Evolutionary conservation across 164 flowering plant genomes (phyloP), one percentile per base, ranked within the genome.

Genomic region (Piper longum): DNA sequence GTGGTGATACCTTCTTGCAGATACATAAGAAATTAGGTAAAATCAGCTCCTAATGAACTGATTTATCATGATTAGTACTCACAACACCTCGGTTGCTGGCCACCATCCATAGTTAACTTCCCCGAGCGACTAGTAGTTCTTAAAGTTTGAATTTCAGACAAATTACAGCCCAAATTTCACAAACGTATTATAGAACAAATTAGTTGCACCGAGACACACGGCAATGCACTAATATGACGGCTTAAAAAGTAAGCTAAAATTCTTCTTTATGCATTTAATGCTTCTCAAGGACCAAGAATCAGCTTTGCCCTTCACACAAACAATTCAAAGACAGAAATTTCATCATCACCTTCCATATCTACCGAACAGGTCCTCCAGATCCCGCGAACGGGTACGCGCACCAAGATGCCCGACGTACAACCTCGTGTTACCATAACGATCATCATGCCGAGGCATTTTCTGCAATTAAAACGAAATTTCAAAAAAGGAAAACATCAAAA

Each of bases 1-100:
- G 81, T 70, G 66, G 65, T 72, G 69, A 73, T 79, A 71, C 66
- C 60, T 66, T 81, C 75, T 69, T 69, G 65, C 67, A 74, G 61
- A 78, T 64, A 43, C 54, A 70, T 64, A 66, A 66, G 63, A 26
- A 26, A 60, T 54, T 62, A 65, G 59, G 56, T 45, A 42, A 66
- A 70, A 66, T 55, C 77, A 69, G 72, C 64, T 70, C 36, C 36
- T 69, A 62, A 56, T 43, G 66, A 16, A 39, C 57, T 62, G 68
- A 75, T 76, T 70, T 66, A 70, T 66, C 63, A 48, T 44, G 60
- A 65, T 57, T 68, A 52, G 16, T 16, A 57, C 59, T 54, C 68
- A 40, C 42, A 9, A 36, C 64, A 59, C 57, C 56, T 66, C 16
- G 40, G 41, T 26, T 26, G 36, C 36, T 18, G 26, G 69, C 12